Evolutionary conservation across 1,139 yeast genomes (phyloP), one percentile per base, ranked within the genome.

Genomic region (Suhomyces ambrosiae): DNA sequence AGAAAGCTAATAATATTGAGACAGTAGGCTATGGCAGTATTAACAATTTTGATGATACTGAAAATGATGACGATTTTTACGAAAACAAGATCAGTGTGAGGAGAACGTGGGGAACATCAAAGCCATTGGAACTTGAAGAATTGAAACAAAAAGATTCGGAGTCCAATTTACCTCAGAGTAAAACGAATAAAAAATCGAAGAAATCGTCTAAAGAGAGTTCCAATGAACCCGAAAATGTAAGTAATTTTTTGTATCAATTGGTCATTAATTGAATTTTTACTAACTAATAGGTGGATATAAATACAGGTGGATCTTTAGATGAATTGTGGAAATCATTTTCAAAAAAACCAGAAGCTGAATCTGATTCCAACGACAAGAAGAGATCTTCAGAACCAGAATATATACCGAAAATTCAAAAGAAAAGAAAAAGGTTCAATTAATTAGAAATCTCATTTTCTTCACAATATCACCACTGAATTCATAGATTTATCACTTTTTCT

Each of bases 21-120:
- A 54, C 63, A 1, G 68, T 79, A 5, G 85, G 86, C 0, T 79
- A 72, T 49, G 71, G 78, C 3, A 63, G 67, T 30, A 65, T 74
- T 30, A 60, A 65, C 36, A 37, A 56, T 5, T 41, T 46, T 26
- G 51, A 38, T 3, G 38, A 30, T 7, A 18, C 26, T 7, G 42
- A 38, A 7, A 33, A 33, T 6, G 45, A 33, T 1, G 35, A 32
- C 13, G 32, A 30, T 13, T 23, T 38, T 12, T 29, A 30, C 13
- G 31, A 22, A 6, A 6, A 23, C 10, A 26, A 8, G 9, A 34
- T 46, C 2, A 17, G 30, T 6, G 42, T 29, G 6, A 33, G 49
- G 25, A 36, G 40, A 15, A 38, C 38, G 2, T 46, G 44, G 42
- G 48, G 48, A n/a, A 38, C 33, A 9, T 29, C 40, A 2, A 17